These are phyloP conservation scores for Penicillium robsamsonii DNA, from an alignment of 495 filamentous ascomycete genomes.

Conservation along the genomic window DNA sequence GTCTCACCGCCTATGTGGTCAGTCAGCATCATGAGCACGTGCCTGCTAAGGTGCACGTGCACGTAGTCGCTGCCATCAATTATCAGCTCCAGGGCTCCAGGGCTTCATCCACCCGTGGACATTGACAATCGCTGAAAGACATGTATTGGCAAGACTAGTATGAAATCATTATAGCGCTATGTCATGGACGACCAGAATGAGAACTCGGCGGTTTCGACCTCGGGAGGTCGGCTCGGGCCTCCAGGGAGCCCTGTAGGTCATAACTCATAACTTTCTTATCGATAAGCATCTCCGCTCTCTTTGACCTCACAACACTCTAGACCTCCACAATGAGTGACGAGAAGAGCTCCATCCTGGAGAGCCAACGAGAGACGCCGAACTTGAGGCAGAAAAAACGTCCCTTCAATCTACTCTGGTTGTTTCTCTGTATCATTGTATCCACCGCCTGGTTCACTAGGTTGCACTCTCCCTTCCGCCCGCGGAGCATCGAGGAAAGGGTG, in stretches of 20 bases:
- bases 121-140: no score
- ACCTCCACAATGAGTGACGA: background rate
- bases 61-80: no score
- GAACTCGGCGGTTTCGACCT: background rate
- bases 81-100: no score
- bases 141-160: no score
- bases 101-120: no score
- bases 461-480: constrained; percentile 11
- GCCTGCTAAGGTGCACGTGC: background rate
- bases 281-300: background rate
- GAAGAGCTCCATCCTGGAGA: background rate
- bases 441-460: constrained; percentile 20
- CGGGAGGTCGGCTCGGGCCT: background rate
- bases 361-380: background rate
- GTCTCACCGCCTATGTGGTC: background rate
- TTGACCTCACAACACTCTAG: background rate
- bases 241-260: no score
- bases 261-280: background rate
- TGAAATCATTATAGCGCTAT: no score
- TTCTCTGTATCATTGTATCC: constrained; percentile 13
- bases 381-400: background rate
- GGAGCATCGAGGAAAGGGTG: constrained; percentile 62
- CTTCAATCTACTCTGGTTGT: constrained; percentile 12
- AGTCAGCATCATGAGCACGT: background rate
- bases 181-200: background rate